phyloP scores from a whole-genome alignment of 371 early-diverging fungal genomes.

The Dinochytrium kinnereticum region DNA sequence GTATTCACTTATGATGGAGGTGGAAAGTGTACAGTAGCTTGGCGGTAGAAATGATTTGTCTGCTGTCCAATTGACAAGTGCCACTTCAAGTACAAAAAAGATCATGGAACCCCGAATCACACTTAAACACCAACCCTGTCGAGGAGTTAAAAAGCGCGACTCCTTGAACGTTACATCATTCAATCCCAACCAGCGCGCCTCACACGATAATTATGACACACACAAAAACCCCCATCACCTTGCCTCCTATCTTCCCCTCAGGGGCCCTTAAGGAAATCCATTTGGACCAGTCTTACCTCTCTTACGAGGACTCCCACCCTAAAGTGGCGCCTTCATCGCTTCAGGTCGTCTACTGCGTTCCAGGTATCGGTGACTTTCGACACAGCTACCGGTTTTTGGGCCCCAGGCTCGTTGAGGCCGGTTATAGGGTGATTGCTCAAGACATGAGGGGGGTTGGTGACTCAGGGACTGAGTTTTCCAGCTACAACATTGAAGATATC shows the following conservation, averaged over 20 bases:
- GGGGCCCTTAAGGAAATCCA: not conserved
- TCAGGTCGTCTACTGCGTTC: constrained; percentile 16
- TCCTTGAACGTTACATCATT: too few species aligned
- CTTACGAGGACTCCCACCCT: constrained; percentile 28
- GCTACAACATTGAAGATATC: constrained; percentile 17
- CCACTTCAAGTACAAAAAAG: too few species aligned
- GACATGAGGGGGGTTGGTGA: constrained; percentile 38
- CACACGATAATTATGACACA: too few species aligned
- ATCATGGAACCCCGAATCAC: too few species aligned
- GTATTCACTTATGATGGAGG: too few species aligned
- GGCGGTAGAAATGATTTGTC: too few species aligned
- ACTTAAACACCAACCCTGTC: too few species aligned
- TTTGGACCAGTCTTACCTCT: not conserved
- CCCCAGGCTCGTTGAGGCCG: constrained; percentile 24
- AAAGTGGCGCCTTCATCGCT: not conserved
- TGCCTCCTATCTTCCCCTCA: constrained; percentile 7
- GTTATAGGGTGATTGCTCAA: constrained; percentile 30
- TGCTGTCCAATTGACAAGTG: too few species aligned
- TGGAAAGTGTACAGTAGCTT: too few species aligned
- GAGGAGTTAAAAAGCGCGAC: too few species aligned
- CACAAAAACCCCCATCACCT: constrained; percentile 8
- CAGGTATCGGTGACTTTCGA: constrained; percentile 36
- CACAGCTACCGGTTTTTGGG: constrained; percentile 33
- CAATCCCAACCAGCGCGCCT: too few species aligned
- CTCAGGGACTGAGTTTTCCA: constrained; percentile 9